Evolutionary conservation across 2,329 filamentous ascomycete genomes (phyloP), one percentile per base, ranked within the genome.

Genomic region (Fusarium sororula): DNA sequence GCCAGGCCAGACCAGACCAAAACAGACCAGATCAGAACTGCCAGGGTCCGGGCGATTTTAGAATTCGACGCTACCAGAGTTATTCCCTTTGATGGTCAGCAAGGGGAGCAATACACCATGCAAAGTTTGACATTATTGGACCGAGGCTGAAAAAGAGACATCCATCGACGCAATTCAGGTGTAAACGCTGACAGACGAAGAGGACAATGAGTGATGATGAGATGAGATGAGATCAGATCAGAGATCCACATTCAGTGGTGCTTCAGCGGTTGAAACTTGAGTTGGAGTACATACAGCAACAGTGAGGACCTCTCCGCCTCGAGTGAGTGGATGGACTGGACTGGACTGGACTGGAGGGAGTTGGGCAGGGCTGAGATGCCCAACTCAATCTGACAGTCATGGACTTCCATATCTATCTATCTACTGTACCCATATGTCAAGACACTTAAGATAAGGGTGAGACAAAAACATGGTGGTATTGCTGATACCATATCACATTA

Each of bases 331-430:
- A 15, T 10, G 10, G 32, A 51, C 47, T 48, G 5, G 28, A 56
- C 22, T 26, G 5, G 24, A 56, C 22, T 12, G 8, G 32, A 51
- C 47, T 30, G 4, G 38, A 56, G 26, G 24, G 35, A 58, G n/a
- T 50, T 62, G 65, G 53, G 35, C 58, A 70, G 51, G 66, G 58
- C 51, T 70, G 67, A 70, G 37, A 65, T 69, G 56, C 45, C 39
- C 39, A 66, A 44, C 50, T 45, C 30, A 20, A 39, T 51, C 32
- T 24, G 61, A 37, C 32, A 39, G 18, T n/a, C 20, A 37, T 58
- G 13, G 11, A 28, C n/a, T 9, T 32, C 30, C 20, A 37, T 57
- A 24, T 39, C 38, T 38, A 47, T 6, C 12, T 22, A 22, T 20
- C 24, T 26, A 26, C 24, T 26, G 24, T 26, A 5, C 5, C 24